phyloP scores from a whole-genome alignment of 2,329 filamentous ascomycete genomes.

The Aspergillus novoparasiticus region DNA sequence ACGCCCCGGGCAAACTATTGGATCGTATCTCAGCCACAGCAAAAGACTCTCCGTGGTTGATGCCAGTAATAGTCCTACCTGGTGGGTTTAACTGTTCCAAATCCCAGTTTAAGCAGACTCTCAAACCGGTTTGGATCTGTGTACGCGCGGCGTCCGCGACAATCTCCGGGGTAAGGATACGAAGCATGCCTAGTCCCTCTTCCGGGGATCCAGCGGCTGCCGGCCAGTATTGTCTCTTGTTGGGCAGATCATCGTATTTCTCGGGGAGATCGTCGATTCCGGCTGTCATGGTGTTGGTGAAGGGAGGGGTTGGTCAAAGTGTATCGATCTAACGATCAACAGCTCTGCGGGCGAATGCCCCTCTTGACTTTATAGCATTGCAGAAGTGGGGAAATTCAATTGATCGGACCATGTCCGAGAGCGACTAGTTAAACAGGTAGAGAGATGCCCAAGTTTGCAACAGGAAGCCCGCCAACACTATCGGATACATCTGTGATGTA shows the following conservation, averaged over 20 bases:
- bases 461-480: not conserved
- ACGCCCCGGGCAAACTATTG: not conserved
- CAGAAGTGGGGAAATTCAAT: constrained; percentile 7
- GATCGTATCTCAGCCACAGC: no score
- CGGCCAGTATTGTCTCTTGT: constrained; percentile 55
- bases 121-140: constrained; percentile 56
- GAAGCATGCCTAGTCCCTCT: constrained; percentile 58
- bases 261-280: constrained; percentile 29
- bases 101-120: constrained; percentile 60
- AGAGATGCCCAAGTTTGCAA: not conserved
- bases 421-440: not conserved
- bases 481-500: not conserved
- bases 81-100: constrained; percentile 56
- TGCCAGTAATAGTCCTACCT: constrained; percentile 20
- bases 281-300: constrained; percentile 22
- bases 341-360: not conserved
- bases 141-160: constrained; percentile 54
- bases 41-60: no score
- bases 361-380: not conserved
- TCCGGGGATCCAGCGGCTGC: constrained; percentile 49
- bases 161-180: constrained; percentile 55
- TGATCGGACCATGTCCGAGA: constrained; percentile 14
- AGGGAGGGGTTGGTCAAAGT: not conserved
- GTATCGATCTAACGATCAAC: not conserved
- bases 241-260: constrained; percentile 47